Percentiles rank a stretch among this genome's conserved stretches.
phyloP scores from a whole-genome alignment of 495 filamentous ascomycete genomes.

The Penicillium cataractarum region DNA sequence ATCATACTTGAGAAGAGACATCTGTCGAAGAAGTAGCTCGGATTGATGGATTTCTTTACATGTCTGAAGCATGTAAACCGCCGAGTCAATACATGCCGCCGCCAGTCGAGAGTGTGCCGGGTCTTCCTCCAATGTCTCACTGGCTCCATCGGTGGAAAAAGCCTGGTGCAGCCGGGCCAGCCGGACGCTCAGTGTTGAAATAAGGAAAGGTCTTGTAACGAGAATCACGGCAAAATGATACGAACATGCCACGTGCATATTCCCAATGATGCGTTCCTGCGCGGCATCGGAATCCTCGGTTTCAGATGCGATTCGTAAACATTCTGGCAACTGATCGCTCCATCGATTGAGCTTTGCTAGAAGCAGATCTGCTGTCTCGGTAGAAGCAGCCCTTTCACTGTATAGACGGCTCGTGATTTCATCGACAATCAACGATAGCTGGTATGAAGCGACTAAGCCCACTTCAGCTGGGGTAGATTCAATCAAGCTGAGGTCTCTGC shows the following conservation, averaged over 20 bases:
- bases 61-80: constrained; percentile 47
- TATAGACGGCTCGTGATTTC: constrained; percentile 41
- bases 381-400: constrained; percentile 35
- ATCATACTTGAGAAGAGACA: constrained; percentile 43
- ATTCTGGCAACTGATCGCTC: constrained; percentile 37
- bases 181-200: constrained; percentile 40
- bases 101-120: constrained; percentile 40
- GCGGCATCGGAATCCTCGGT: constrained; percentile 23
- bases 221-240: constrained; percentile 50
- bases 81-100: constrained; percentile 43
- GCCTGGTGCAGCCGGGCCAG: constrained; percentile 38
- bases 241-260: constrained; percentile 45
- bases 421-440: constrained; percentile 39
- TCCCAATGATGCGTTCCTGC: constrained; percentile 40
- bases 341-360: constrained; percentile 40
- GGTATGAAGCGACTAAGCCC: constrained; percentile 39
- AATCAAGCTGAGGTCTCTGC: constrained; percentile 11
- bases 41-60: constrained; percentile 42
- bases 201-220: constrained; percentile 46
- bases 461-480: constrained; percentile 11
- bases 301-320: constrained; percentile 26
- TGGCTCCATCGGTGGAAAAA: constrained; percentile 13
- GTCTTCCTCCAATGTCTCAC: constrained; percentile 30
- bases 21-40: constrained; percentile 37
- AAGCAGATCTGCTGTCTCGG: constrained; percentile 38